phyloP scores from a whole-genome alignment of 1,284 basidiomycete species.

The Trichosporon sp. region DNA sequence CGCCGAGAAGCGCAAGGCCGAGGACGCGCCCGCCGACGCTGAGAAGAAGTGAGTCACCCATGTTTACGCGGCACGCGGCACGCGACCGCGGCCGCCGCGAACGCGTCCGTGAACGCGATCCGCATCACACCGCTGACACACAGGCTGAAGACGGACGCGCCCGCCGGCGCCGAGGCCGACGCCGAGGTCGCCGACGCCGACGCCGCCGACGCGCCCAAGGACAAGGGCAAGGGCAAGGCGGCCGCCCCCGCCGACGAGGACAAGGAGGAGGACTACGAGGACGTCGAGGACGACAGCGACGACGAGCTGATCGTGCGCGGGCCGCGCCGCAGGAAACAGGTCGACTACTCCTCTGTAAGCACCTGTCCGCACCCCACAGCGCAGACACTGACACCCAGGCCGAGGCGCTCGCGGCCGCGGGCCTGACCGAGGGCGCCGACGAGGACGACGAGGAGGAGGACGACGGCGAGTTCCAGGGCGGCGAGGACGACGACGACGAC shows the following conservation, averaged over 20 bases:
- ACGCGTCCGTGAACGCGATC: background rate
- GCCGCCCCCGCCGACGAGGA: slow-evolving; percentile 18
- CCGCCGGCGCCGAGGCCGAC: background rate
- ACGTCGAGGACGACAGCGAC: slow-evolving; percentile 29
- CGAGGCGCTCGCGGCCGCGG: slow-evolving; percentile 38
- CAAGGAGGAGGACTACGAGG: slow-evolving; percentile 22
- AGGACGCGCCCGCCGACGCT: slow-evolving; percentile 18
- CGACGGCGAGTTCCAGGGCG: slow-evolving; percentile 25
- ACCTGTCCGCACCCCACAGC: no score
- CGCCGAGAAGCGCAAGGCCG: slow-evolving; percentile 35
- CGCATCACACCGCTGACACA: background rate
- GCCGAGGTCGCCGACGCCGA: slow-evolving; percentile 10
- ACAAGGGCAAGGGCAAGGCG: slow-evolving; percentile 33
- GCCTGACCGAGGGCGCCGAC: slow-evolving; percentile 22
- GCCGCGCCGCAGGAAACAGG: slow-evolving; percentile 27
- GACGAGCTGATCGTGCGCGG: slow-evolving; percentile 32
- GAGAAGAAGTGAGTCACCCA: slow-evolving; percentile 34
- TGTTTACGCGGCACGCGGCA: background rate
- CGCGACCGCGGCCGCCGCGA: no score
- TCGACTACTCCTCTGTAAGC: slow-evolving; percentile 39
- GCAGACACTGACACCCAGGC: slow-evolving; percentile 22
- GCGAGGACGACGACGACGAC: slow-evolving; percentile 23
- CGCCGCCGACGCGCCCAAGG: slow-evolving; percentile 9
- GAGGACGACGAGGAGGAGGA: slow-evolving; percentile 25
- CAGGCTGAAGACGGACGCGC: slow-evolving; percentile 29